Base-by-base conservation (phyloP, 106 monocot species). In the Agapanthus africanus region DNA sequence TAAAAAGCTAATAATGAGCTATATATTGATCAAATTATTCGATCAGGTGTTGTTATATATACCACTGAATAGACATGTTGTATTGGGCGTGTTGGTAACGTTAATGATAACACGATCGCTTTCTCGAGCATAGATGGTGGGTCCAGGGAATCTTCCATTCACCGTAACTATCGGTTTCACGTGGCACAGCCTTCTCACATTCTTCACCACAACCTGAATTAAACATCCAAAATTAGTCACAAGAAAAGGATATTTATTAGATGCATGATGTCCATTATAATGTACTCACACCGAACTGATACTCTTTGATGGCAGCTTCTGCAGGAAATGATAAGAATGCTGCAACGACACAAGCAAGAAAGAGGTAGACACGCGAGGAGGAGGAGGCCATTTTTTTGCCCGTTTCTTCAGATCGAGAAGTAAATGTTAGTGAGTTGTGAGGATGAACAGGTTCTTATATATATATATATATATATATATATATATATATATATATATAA, bases 61-160 rank as follows among this genome's bases (percentile, higher is more conserved):
- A 73, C 73, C 73, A 65, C 11, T 73, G 73, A 9, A 73, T 73
- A 35, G 73, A 65, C 37, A 73, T 51, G 65, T 73, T 73, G 32
- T 73, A 73, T 21, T 73, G 51, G 1, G 73, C 73, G 11, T 73
- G 65, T 73, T 73, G 26, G 65, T 65, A 51, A 73, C 73, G 11
- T 73, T 73, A 38, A 73, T 26, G 73, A 65, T 65, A 21, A 73
- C 65, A 11, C 26, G 41, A 36, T 65, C 65, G 2, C 73, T 65
- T 28, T 73, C 52, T 37, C 51, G 22, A 36, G 65, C 73, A 30
- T 73, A 64, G 25, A 73, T 38, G 4, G 52, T 73, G 3, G 73
- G 73, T 4, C 73, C 65, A 16, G 73, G 73, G 52, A 37, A 73
- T 23, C 64, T 26, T 18, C 67, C 67, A n/a, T 67, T 67, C 13